Conservation (phyloP, 2,329 filamentous ascomycete genomes). For the Cladophialophora immunda region DNA sequence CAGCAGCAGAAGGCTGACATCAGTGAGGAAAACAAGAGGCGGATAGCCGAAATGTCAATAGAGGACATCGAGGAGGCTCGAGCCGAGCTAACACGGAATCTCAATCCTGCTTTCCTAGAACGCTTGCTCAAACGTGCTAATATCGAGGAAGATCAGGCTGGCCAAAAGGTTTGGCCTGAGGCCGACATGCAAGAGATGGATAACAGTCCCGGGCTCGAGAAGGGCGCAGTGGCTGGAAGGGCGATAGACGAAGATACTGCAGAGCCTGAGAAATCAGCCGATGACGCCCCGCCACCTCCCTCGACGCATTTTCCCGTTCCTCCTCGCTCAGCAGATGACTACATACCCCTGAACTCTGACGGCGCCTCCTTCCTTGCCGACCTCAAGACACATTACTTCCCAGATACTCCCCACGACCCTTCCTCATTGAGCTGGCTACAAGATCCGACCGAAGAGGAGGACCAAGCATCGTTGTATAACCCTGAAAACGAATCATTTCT, state of each 20-base stretch:
- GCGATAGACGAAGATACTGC: constrained; percentile 23
- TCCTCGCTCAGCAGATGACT: constrained; percentile 54
- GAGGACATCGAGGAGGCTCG: constrained; percentile 83
- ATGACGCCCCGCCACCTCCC: constrained; percentile 42
- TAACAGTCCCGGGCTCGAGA: background rate
- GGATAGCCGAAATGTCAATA: constrained; percentile 78
- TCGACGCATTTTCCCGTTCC: constrained; percentile 57
- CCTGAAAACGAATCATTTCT: constrained; percentile 71
- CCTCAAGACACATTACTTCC: constrained; percentile 93
- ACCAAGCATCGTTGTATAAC: constrained; percentile 78
- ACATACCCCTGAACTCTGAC: constrained; percentile 80
- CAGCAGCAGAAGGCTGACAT: constrained; percentile 74
- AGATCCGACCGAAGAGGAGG: constrained; percentile 69
- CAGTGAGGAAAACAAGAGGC: constrained; percentile 80
- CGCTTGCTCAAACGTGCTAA: constrained; percentile 78
- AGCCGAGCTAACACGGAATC: constrained; percentile 77
- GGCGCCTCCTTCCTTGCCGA: constrained; percentile 84
- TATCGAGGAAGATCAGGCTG: constrained; percentile 66
- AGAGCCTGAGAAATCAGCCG: constrained; percentile 2
- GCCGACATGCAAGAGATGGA: constrained; percentile 11
- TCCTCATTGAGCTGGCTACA: constrained; percentile 91
- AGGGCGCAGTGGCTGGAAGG: constrained; percentile 29
- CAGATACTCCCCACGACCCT: constrained; percentile 83
- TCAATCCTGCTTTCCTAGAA: constrained; percentile 80
- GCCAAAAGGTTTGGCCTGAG: constrained; percentile 29